Evolutionary conservation across 169 alveolate genomes (phyloP).

Genomic region (Sarcocystis neurona): DNA sequence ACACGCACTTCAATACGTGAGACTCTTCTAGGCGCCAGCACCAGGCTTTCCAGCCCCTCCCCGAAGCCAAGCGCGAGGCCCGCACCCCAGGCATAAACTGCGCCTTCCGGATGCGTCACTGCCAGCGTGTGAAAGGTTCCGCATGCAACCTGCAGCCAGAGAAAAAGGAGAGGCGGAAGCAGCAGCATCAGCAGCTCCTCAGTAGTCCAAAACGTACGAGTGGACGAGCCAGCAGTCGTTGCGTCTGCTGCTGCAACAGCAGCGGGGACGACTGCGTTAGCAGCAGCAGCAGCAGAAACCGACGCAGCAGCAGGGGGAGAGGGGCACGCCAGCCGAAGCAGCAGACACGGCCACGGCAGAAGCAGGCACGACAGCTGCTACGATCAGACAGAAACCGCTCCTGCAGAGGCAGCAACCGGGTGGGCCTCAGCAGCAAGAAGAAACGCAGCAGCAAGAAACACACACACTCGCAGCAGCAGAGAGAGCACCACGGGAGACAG

Average conservation of each 20-base stretch:
- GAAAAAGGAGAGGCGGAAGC: background rate
- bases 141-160: slow-evolving; percentile 66
- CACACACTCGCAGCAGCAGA: too few relatives aligned
- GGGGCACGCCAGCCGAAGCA: too few relatives aligned
- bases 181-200: slow-evolving; percentile 44
- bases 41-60: slow-evolving; percentile 15
- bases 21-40: slow-evolving; percentile 32
- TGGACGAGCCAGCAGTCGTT: too few relatives aligned
- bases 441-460: too few relatives aligned
- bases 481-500: background rate
- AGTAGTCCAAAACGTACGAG: too few relatives aligned
- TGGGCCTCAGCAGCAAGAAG: too few relatives aligned
- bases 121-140: slow-evolving; percentile 71
- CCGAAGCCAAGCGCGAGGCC: slow-evolving; percentile 60
- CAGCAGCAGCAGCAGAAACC: slow-evolving; percentile 39
- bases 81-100: slow-evolving; percentile 69
- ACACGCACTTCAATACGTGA: slow-evolving; percentile 28
- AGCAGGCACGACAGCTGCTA: too few relatives aligned
- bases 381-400: too few relatives aligned
- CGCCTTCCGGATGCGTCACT: slow-evolving; percentile 64
- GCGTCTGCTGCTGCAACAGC: too few relatives aligned
- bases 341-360: too few relatives aligned
- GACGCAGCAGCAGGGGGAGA: background rate
- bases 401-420: too few relatives aligned
- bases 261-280: background rate